Evolutionary conservation across 208 protist species (phyloP).

Genomic region (Wallacemonas sp.): DNA sequence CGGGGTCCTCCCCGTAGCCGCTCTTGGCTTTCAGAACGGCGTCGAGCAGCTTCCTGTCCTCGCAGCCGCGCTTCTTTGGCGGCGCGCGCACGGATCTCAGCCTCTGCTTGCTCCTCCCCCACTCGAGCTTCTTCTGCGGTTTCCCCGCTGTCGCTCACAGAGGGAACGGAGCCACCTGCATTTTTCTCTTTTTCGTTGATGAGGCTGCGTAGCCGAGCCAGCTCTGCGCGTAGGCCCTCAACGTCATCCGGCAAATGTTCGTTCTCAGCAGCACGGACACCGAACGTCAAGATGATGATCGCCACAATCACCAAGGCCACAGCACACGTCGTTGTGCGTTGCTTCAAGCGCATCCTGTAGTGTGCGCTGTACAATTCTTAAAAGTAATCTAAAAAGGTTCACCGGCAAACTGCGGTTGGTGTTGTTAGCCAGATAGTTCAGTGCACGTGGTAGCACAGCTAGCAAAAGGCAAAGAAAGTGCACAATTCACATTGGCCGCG

Average conservation of each 20-base stretch:
- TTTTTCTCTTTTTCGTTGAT: background rate
- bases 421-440: too few species aligned
- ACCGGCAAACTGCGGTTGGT: too few species aligned
- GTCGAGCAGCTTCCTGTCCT: background rate
- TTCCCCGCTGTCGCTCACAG: background rate
- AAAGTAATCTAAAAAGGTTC: too few species aligned
- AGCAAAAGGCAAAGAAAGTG: too few species aligned
- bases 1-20: too few species aligned
- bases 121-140: background rate
- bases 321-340: too few species aligned
- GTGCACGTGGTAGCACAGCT: too few species aligned
- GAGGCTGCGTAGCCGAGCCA: background rate
- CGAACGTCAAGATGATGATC: background rate
- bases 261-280: background rate
- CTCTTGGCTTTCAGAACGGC: too few species aligned
- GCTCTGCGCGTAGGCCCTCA: background rate
- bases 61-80: background rate
- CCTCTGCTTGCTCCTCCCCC: constrained; percentile 2
- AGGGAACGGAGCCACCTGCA: background rate
- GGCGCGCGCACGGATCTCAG: background rate
- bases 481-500: too few species aligned
- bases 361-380: too few species aligned
- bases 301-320: background rate
- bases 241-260: background rate
- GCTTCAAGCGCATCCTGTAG: too few species aligned